Evolutionary conservation across 2,329 filamentous ascomycete species (phyloP).

Genomic region (Colletotrichum cuscutae): DNA sequence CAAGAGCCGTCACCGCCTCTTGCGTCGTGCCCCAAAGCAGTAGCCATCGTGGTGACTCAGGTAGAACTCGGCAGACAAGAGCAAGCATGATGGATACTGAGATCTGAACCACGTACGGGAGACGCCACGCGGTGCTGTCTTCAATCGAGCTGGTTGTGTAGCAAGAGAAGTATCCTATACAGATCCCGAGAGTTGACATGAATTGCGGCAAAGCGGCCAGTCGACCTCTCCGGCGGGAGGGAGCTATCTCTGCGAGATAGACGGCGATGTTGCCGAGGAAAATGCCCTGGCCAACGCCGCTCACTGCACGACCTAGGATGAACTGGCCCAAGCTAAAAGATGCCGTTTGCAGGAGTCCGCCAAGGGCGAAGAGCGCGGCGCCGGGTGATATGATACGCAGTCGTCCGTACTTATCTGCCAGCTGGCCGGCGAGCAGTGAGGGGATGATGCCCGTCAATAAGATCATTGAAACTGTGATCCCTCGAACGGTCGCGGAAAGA

Average conservation of each 20-base stretch:
- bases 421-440: conserved; percentile 66
- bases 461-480: conserved; percentile 68
- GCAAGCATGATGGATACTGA: conserved; percentile 50
- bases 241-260: conserved; percentile 71
- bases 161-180: conserved; percentile 68
- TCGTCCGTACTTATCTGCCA: conserved; percentile 63
- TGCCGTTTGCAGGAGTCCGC: conserved; percentile 62
- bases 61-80: conserved; percentile 53
- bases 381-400: conserved; percentile 56
- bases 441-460: conserved; percentile 67
- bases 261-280: conserved; percentile 67
- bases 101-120: conserved; percentile 63
- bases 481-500: conserved; percentile 62
- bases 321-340: conserved; percentile 61
- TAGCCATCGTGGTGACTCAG: conserved; percentile 69
- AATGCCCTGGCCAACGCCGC: conserved; percentile 69
- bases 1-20: conserved; percentile 56
- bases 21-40: conserved; percentile 55
- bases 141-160: conserved; percentile 60
- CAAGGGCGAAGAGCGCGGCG: conserved; percentile 62
- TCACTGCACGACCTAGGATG: conserved; percentile 63
- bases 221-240: conserved; percentile 58
- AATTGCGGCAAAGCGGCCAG: conserved; percentile 65
- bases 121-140: conserved; percentile 63
- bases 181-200: conserved; percentile 59